phyloP scores from a whole-genome alignment of 176 grass and related monocot genomes.

The Otatea glauca region DNA sequence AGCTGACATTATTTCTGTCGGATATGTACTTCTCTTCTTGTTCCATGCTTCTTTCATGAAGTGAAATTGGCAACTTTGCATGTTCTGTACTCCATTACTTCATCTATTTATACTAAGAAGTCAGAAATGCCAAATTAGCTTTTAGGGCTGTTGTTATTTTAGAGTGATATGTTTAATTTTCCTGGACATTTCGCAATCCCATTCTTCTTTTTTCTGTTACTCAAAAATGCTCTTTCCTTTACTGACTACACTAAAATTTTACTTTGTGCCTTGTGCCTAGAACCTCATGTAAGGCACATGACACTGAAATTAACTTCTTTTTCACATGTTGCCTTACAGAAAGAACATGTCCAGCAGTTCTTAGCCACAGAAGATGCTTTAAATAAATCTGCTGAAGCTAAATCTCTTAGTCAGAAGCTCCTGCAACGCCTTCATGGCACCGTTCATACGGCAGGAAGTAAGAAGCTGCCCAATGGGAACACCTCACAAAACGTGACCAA shows the following conservation, averaged over 20 bases:
- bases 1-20: constrained; percentile 10
- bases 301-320: constrained; percentile 38
- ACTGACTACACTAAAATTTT: neutral
- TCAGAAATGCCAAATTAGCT: constrained; percentile 10
- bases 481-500: constrained; percentile 69
- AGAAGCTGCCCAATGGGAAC: constrained; percentile 66
- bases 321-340: constrained; percentile 70
- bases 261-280: neutral
- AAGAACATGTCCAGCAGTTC: constrained; percentile 99
- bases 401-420: constrained; percentile 87
- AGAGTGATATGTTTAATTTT: neutral
- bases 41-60: constrained; percentile 11
- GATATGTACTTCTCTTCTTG: constrained; percentile 35
- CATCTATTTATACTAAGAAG: constrained; percentile 30
- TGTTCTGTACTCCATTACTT: constrained; percentile 16
- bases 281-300: constrained; percentile 32
- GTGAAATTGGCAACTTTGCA: neutral
- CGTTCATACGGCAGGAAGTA: constrained; percentile 58
- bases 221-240: constrained; percentile 15
- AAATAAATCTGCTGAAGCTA: constrained; percentile 98
- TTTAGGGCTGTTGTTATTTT: constrained; percentile 21
- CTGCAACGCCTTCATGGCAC: constrained; percentile 80
- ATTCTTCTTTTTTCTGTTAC: neutral
- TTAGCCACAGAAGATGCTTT: constrained; percentile 98
- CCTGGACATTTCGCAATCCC: constrained; percentile 17